Evolutionary conservation across 768 basidiomycete species (phyloP), one percentile per base, ranked within the genome.

Genomic region (Gymnopilus junonius): DNA sequence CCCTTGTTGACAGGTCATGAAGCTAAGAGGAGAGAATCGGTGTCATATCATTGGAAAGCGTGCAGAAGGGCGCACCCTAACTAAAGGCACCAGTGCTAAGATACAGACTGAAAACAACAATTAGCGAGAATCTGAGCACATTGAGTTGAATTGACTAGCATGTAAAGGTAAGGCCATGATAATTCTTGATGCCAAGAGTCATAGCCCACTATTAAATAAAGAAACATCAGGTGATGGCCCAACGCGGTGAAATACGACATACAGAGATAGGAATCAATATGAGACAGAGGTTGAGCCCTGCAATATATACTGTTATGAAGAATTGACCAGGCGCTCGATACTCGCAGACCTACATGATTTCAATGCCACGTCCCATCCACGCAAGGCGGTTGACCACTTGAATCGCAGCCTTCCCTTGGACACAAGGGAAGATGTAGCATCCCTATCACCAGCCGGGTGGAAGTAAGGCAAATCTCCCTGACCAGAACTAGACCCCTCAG

Each of bases 21-120:
- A 94, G 78, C 90, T 91, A 64, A 37, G 23, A 55, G 15, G 20
- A 50, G 53, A 54, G 39, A 62, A 50, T 37, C 20, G 46, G 42
- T 23, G 23, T 2, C 14, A 65, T 35, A 21, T 0, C 21, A 25
- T 46, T 31, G 46, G 20, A 15, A 34, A 43, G 12, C 42, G 1
- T 48, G 32, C 4, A 61, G 21, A 37, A 29, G 23, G 23, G 62
- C 75, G 14, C 66, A 90, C 90, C 77, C 90, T 89, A 54, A 93
- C 92, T 29, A 94, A 81, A 3, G 93, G 94, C 27, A 94, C 84
- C 74, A 95, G 84, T 10, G 90, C 84, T 27, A 92, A 75, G 65
- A 89, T 80, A 63, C 84, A 89, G 58, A 87, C 90, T 92, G 45
- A 64, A 57, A 62, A n/a, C n/a, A 20, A 42, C 11, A 17, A n/a